Percentiles rank a stretch among this genome's conserved stretches.
These are phyloP conservation scores for Pseudopyrenochaeta lycopersici DNA, from an alignment of 2,329 filamentous ascomycete genomes.

Conservation along the genomic window DNA sequence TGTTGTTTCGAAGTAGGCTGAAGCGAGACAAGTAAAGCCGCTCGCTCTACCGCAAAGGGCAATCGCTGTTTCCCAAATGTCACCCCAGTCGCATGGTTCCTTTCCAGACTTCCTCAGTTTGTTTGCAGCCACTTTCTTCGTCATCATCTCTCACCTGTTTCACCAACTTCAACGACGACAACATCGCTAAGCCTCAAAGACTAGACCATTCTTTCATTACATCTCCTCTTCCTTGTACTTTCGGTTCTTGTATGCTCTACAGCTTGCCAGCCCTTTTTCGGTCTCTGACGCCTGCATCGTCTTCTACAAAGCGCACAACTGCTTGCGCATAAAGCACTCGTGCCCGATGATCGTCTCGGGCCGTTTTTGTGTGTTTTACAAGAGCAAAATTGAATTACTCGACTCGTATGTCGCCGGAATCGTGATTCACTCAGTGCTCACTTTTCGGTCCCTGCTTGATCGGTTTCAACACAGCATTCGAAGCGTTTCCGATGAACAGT, in stretches of 20 bases:
- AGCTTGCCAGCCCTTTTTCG: constrained; percentile 4
- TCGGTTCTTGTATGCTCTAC: neutral
- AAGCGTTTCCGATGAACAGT: constrained; percentile 20
- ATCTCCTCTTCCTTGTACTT: neutral
- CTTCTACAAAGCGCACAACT: constrained; percentile 12
- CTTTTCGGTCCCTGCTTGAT: constrained; percentile 26
- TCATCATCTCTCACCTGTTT: constrained; percentile 17
- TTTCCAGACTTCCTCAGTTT: constrained; percentile 11
- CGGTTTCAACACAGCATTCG: constrained; percentile 31
- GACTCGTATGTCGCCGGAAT: constrained; percentile 19
- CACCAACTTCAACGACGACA: constrained; percentile 13
- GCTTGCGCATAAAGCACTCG: constrained; percentile 10
- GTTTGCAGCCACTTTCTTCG: neutral
- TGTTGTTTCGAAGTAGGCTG: neutral
- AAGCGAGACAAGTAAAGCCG: constrained; percentile 5
- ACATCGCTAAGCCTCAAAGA: neutral
- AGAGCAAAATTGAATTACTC: constrained; percentile 17
- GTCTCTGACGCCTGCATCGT: constrained; percentile 3
- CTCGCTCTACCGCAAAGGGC: constrained; percentile 3
- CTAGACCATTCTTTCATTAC: neutral
- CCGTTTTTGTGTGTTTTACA: neutral
- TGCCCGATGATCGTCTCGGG: constrained; percentile 5
- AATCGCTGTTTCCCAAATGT: neutral
- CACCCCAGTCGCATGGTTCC: neutral
- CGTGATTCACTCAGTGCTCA: constrained; percentile 23